Base-by-base conservation (phyloP, 305 asterid genomes). In the Fraxinus paxiana region DNA sequence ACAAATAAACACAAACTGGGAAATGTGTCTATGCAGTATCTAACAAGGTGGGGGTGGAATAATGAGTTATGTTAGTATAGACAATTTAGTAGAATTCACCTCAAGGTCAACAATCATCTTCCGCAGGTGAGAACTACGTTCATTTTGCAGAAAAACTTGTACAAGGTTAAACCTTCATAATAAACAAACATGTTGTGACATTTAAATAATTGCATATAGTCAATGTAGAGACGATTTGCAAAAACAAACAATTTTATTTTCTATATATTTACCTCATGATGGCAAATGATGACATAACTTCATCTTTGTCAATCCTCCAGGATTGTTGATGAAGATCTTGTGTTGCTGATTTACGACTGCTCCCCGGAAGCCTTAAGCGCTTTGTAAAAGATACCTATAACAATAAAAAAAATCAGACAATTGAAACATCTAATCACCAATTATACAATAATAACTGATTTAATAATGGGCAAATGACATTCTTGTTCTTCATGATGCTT, bases 301-400 rank as follows among this genome's bases (percentile, higher is more conserved):
- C 99, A 88, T 96, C 97, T 84, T 94, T 96, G 87, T 96, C 97
- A 78, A 96, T 89, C 86, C 97, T 90, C 99, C 98, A 96, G 75
- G 86, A 84, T 84, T 87, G 95, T 78, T 85, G 88, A 77, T 37
- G 80, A 63, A 94, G 91, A 89, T 89, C 91, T 82, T 84, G 91
- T 75, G 79, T 78, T 82, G 82, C 80, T 75, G 97, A 87, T 84
- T 84, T 83, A 81, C 83, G 79, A 84, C 83, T 72, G 74, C 87
- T 85, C 80, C 93, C 87, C 33, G 97, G 98, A 86, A 94, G 92
- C 90, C 95, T 90, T 82, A 96, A 84, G 34, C 91, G 89, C 87
- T 90, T 94, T 77, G 92, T 81, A 76, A 94, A 90, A 84, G 99
- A 96, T 77, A 96, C 92, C 99, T 95, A 76, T 75, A 83, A 76